Evolutionary conservation across 306 rosid species (phyloP).

Genomic region (Cyclanthera cordifolia): DNA sequence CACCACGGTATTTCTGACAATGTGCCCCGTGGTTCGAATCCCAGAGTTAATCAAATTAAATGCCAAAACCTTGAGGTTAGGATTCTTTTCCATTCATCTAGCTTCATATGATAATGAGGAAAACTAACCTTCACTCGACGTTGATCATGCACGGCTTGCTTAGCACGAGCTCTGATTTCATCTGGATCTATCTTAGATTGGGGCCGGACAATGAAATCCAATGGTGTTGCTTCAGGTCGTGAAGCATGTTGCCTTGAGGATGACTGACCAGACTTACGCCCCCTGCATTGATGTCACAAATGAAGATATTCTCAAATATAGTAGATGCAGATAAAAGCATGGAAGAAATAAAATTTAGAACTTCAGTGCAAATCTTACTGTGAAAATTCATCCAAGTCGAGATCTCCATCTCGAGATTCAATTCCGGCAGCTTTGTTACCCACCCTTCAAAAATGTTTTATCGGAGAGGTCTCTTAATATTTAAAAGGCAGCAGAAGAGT

Average conservation of each 20-base stretch:
- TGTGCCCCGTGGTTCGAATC: background rate
- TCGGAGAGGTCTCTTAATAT: conserved; percentile 2
- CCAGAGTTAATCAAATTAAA: background rate
- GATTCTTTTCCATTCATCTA: background rate
- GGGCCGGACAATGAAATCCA: conserved; percentile 90
- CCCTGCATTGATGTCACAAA: conserved; percentile 39
- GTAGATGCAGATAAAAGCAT: background rate
- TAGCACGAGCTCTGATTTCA: conserved; percentile 79
- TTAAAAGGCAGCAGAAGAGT: background rate
- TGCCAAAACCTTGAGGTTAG: background rate
- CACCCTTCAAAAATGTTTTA: conserved; percentile 35
- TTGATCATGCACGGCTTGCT: conserved; percentile 77
- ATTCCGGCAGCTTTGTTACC: conserved; percentile 62
- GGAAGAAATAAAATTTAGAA: background rate
- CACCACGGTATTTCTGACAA: background rate
- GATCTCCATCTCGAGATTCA: conserved; percentile 90
- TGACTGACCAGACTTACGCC: conserved; percentile 67
- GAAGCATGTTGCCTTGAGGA: conserved; percentile 72
- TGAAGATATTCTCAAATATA: conserved; percentile 1
- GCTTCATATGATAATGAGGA: background rate
- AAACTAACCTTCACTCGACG: conserved; percentile 73
- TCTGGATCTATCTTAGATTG: conserved; percentile 91
- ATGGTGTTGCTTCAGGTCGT: conserved; percentile 90
- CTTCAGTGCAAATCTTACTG: conserved; percentile 34
- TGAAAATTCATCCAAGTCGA: conserved; percentile 79